phyloP scores from a whole-genome alignment of 306 rosid species.

The Chamaecrista fasciculata region DNA sequence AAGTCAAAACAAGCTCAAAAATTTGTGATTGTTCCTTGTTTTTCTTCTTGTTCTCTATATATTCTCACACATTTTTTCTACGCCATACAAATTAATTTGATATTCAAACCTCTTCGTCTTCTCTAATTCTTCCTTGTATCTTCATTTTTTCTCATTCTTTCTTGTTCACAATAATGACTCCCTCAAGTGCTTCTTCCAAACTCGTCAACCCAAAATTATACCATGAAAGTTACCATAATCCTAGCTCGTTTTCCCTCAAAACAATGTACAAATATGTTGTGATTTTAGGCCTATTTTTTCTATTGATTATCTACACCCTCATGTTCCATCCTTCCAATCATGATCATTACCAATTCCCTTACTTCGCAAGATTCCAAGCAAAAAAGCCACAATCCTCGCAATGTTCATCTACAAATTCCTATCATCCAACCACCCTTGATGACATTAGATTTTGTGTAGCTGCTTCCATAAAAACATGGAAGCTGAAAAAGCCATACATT shows the following conservation, averaged over 20 bases:
- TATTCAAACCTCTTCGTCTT: neutral
- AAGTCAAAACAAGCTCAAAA: neutral
- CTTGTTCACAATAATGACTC: constrained; percentile 29
- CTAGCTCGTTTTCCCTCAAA: constrained; percentile 18
- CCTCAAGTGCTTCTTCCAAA: constrained; percentile 1
- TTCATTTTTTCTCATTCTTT: too few species aligned
- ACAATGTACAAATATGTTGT: constrained; percentile 28
- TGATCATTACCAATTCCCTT: constrained; percentile 30
- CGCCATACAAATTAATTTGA: neutral
- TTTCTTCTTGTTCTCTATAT: neutral
- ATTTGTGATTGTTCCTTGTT: constrained; percentile 9
- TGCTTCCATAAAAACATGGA: constrained; percentile 51
- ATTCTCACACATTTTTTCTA: neutral
- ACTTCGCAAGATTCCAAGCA: constrained; percentile 24
- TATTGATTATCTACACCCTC: constrained; percentile 30
- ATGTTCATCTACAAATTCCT: neutral
- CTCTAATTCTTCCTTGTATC: neutral
- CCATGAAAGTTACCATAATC: neutral
- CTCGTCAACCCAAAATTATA: neutral
- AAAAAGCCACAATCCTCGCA: constrained; percentile 4
- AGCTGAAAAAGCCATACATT: constrained; percentile 30
- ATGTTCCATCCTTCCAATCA: neutral
- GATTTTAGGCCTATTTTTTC: constrained; percentile 26
- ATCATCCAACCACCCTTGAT: constrained; percentile 25
- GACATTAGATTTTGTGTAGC: constrained; percentile 43